Evolutionary conservation across 2,329 filamentous ascomycete species (phyloP).

Genomic region (Colletotrichum agaves): DNA sequence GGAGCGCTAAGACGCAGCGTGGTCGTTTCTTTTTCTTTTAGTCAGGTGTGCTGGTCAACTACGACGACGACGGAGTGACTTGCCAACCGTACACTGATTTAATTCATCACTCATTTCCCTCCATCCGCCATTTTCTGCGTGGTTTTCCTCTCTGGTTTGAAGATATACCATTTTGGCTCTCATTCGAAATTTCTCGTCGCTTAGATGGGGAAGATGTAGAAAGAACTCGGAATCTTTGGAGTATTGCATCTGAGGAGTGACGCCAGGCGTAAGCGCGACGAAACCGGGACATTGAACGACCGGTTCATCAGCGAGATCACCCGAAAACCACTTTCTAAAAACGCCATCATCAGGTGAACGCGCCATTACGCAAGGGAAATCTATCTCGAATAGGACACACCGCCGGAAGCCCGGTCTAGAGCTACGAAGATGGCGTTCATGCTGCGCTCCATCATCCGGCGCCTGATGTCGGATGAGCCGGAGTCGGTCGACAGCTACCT

Average conservation of each 20-base stretch:
- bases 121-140: not conserved
- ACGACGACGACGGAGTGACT: not conserved
- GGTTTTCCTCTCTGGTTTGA: not conserved
- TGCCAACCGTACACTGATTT: not conserved
- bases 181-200: not conserved
- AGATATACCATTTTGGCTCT: not conserved
- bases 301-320: not conserved
- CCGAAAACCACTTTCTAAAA: no score
- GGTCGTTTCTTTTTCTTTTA: slow-evolving; percentile 20
- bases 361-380: not conserved
- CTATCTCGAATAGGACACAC: no score
- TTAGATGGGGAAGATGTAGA: not conserved
- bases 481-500: slow-evolving; percentile 63
- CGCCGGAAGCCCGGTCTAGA: not conserved
- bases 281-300: not conserved
- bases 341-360: not conserved
- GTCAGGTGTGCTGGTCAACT: slow-evolving; percentile 22
- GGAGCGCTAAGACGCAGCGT: slow-evolving; percentile 10
- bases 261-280: not conserved
- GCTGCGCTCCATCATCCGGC: slow-evolving; percentile 31
- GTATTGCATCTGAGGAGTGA: not conserved
- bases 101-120: not conserved
- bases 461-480: slow-evolving; percentile 27
- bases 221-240: not conserved
- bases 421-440: slow-evolving; percentile 4